These are phyloP conservation scores for Letharia lupina DNA, from an alignment of 495 filamentous ascomycete genomes.

Conservation along the genomic window DNA sequence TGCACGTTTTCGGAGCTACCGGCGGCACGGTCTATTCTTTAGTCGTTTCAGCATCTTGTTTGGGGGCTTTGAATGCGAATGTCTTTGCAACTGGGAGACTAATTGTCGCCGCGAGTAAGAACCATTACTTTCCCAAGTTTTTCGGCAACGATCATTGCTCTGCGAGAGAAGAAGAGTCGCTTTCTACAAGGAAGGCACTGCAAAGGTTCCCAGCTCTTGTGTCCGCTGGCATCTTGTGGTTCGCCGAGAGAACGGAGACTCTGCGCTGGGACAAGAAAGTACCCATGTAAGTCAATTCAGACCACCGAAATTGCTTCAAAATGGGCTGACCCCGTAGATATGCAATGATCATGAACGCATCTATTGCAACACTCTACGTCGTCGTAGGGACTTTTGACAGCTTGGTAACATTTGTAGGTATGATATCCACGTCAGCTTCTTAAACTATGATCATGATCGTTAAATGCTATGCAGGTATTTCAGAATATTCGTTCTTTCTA, in stretches of 20 bases:
- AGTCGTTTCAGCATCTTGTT: slow-evolving; percentile 11
- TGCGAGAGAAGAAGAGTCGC: slow-evolving; percentile 1
- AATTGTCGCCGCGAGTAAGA: slow-evolving; percentile 1
- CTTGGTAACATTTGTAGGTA: slow-evolving; percentile 5
- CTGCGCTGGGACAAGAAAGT: slow-evolving; percentile 10
- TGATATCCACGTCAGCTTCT: neutral
- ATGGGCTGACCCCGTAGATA: neutral
- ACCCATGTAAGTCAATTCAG: neutral
- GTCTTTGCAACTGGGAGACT: slow-evolving; percentile 18
- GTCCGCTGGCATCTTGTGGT: neutral
- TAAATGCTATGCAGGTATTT: neutral
- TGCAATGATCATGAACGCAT: neutral
- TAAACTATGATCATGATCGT: neutral
- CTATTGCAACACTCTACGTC: slow-evolving; percentile 2
- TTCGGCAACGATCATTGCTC: slow-evolving; percentile 9
- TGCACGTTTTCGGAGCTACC: slow-evolving; percentile 3
- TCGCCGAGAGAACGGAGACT: slow-evolving; percentile 1
- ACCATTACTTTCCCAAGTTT: slow-evolving; percentile 7
- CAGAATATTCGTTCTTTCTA: slow-evolving; percentile 10
- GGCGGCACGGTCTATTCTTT: slow-evolving; percentile 14
- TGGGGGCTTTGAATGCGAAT: slow-evolving; percentile 22
- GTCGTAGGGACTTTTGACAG: slow-evolving; percentile 10
- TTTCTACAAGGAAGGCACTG: neutral
- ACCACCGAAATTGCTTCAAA: neutral
- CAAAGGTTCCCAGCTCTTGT: neutral